Conservation (phyloP, 176 grass and related monocot species). For the Oryza brachyantha region DNA sequence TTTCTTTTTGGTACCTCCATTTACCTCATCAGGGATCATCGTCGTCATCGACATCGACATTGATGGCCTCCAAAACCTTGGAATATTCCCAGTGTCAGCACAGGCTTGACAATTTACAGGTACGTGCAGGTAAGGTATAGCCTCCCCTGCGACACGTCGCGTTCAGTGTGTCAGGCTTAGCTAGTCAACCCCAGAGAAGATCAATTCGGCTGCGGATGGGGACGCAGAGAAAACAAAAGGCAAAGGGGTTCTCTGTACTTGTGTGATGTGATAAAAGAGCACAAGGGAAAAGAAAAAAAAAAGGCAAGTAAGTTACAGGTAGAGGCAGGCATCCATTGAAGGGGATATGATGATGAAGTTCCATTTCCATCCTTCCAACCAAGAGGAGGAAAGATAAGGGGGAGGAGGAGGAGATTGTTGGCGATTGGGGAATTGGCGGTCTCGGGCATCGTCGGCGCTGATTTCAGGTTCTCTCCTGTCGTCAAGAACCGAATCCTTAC, state of each 20-base stretch:
- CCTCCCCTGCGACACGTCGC: background rate
- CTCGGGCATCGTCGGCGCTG: constrained; percentile 3
- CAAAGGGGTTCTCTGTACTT: background rate
- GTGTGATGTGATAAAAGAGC: background rate
- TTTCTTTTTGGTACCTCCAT: background rate
- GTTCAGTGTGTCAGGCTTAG: background rate
- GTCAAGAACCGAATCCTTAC: constrained; percentile 25
- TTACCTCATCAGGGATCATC: background rate
- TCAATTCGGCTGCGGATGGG: background rate
- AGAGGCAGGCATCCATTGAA: background rate
- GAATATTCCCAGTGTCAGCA: background rate
- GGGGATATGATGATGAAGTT: background rate
- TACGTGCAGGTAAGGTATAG: background rate
- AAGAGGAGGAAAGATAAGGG: background rate
- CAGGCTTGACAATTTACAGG: background rate
- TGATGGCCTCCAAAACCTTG: background rate
- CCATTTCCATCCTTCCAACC: background rate
- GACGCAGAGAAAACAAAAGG: background rate
- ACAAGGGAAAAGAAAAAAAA: background rate
- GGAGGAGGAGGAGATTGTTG: background rate
- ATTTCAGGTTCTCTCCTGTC: constrained; percentile 7
- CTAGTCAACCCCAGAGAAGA: constrained; percentile 14
- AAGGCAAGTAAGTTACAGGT: background rate
- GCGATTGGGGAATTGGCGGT: background rate
- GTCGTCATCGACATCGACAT: background rate